Evolutionary conservation across 371 early-diverging fungal genomes (phyloP), one percentile per base, ranked within the genome.

Genomic region (Mucor saturninus): DNA sequence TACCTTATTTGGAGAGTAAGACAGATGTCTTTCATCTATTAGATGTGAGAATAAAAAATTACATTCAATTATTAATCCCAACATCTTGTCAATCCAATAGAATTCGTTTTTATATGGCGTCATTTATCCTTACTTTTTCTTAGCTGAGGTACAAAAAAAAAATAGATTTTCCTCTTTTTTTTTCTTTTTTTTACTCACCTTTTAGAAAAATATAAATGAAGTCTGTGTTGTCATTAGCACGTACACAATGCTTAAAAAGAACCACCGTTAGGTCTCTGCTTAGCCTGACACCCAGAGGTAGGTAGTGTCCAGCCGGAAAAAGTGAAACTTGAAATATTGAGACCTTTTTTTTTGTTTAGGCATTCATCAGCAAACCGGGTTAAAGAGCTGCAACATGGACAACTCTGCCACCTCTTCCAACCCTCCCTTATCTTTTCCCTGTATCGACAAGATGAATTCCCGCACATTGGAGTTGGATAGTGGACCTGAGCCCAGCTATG

Each of bases 401-500:
- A 56, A 49, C 48, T 30, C 51, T 8, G 15, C 42, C 2, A 62
- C 64, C 0, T 77, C 83, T 10, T 71, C 81, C 42, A 89, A 90
- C 59, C 86, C 90, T 14, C 89, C 89, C 3, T 68, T 92, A 75
- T 77, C 83, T 4, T 93, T 93, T 56, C 93, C 93, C 3, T 93
- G 93, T 65, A 85, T 93, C 54, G 93, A 93, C 65, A 79, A 82
- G 45, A 64, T 91, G 30, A 83, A 84, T 42, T 73, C 83, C 21
- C 87, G 92, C 15, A 88, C 87, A 28, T 79, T 79, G 38, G 87
- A 86, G 6, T 81, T 93, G 37, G 87, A 89, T 64, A 85, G 83
- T 7, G 94, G 94, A 0, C 95, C 95, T 11, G 95, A 95, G 61
- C 94, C 95, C 0, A 84, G 88, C 26, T 95, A 95, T 76, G 89